A percentile compares a stretch with the other conserved stretches of the same genome.
These are phyloP conservation scores for Coemansia sp. DNA, from an alignment of 192 early-diverging fungal species.

Conservation along the genomic window DNA sequence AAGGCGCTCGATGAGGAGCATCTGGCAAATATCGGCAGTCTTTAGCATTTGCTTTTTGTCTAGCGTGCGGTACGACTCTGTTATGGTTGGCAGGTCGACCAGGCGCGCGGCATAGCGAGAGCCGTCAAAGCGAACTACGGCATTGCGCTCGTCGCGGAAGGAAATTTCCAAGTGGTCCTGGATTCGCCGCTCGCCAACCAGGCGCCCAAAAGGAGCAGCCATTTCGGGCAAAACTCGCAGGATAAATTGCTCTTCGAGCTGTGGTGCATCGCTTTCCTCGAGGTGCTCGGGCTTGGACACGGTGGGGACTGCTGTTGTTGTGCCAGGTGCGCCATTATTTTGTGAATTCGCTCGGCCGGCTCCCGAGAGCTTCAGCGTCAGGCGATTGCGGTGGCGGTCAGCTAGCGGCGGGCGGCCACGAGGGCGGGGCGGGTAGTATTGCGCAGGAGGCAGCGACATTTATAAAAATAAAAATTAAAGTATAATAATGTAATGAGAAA, in stretches of 20 bases:
- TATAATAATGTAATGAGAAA: background rate
- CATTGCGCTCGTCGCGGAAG: slow-evolving; percentile 48
- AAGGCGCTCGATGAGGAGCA: slow-evolving; percentile 34
- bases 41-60: slow-evolving; percentile 52
- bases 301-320: background rate
- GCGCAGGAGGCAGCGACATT: slow-evolving; percentile 8
- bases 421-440: slow-evolving; percentile 33
- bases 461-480: background rate
- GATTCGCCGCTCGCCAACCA: slow-evolving; percentile 36
- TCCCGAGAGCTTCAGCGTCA: slow-evolving; percentile 46
- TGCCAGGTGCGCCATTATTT: background rate
- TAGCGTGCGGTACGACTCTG: slow-evolving; percentile 40
- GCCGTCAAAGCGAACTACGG: slow-evolving; percentile 26
- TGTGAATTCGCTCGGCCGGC: slow-evolving; percentile 1
- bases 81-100: slow-evolving; percentile 49
- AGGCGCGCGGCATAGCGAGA: slow-evolving; percentile 23
- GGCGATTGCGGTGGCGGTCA: slow-evolving; percentile 47
- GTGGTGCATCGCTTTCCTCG: slow-evolving; percentile 29
- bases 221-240: slow-evolving; percentile 44
- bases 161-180: slow-evolving; percentile 39
- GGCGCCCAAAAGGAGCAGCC: slow-evolving; percentile 27
- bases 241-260: slow-evolving; percentile 49
- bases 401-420: slow-evolving; percentile 48
- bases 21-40: slow-evolving; percentile 53
- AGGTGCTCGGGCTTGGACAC: slow-evolving; percentile 3